These are phyloP conservation scores for Microsporum canis DNA, from an alignment of 2,329 filamentous ascomycete genomes.

Conservation along the genomic window DNA sequence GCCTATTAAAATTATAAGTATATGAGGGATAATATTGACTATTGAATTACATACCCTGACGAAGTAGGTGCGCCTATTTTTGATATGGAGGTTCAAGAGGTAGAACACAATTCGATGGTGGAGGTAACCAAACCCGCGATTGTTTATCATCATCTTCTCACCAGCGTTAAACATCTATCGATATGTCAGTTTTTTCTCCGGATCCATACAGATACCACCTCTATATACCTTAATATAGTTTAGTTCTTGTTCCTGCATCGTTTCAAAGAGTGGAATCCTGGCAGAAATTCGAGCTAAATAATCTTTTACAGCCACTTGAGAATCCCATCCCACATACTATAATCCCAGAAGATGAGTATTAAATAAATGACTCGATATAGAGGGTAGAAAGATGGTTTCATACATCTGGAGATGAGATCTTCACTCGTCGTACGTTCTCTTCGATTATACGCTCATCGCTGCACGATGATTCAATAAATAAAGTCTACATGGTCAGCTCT, in stretches of 20 bases:
- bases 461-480: conserved; percentile 94
- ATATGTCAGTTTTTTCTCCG: background rate
- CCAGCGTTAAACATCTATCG: conserved; percentile 86
- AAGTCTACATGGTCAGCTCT: conserved; percentile 47
- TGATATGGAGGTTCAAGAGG: conserved; percentile 93
- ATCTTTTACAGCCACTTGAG: conserved; percentile 81
- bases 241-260: conserved; percentile 84
- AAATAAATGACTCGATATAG: background rate
- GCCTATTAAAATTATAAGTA: conserved; percentile 36
- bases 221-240: conserved; percentile 71
- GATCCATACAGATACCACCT: background rate
- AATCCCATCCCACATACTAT: conserved; percentile 79
- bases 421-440: conserved; percentile 93
- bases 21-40: background rate
- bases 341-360: conserved; percentile 2
- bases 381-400: conserved; percentile 23
- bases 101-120: conserved; percentile 98
- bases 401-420: conserved; percentile 93
- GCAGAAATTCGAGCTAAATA: conserved; percentile 83
- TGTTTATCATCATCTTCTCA: conserved; percentile 87
- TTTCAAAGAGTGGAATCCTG: conserved; percentile 92
- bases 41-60: conserved; percentile 45
- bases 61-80: conserved; percentile 87
- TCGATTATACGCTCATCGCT: conserved; percentile 87
- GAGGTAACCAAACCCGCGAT: conserved; percentile 90